Evolutionary conservation across 495 filamentous ascomycete genomes (phyloP), one percentile per base, ranked within the genome.

Genomic region (Apodospora peruviana): DNA sequence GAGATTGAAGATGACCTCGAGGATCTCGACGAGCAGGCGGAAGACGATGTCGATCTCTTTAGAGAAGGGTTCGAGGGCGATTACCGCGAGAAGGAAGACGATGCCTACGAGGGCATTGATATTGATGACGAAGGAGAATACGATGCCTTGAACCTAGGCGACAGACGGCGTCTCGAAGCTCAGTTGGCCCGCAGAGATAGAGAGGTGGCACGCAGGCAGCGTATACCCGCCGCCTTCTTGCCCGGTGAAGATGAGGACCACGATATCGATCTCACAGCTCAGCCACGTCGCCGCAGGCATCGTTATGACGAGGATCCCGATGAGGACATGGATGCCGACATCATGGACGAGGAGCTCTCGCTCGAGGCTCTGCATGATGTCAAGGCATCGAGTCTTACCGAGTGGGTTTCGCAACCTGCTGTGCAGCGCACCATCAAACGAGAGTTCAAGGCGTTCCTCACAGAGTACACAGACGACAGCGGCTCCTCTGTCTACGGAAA

Each of bases 381-480:
- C 49, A 99, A 99, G 66, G 91, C 94, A 17, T 78, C 88, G 7
- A 93, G 86, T 56, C 72, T 95, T 56, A 90, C 88, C 14, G 94
- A 99, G 53, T 99, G 94, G 94, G 83, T 99, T 27, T 81, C 87
- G 10, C 86, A 90, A 60, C 88, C 88, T 2, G 83, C 91, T 23
- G 94, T 97, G 5, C 85, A 95, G 61, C 85, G 88, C 57, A 91
- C 90, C 8, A 91, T 99, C 65, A 90, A 89, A 57, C 78, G 90
- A 55, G 91, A 97, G 65, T 99, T 99, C 80, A 95, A 93, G 67
- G 84, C 88, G 10, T 99, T 99, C 76, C 72, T 99, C 53, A 96
- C 94, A 12, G 89, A 96, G 64, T 97, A 93, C 63, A 95, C 82
- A 19, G 91, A 97, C 65, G 82, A 88, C 43, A 76, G 79, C 47